Conservation (phyloP, 1,139 yeast genomes). For the Yamadazyma epiphylla region DNA sequence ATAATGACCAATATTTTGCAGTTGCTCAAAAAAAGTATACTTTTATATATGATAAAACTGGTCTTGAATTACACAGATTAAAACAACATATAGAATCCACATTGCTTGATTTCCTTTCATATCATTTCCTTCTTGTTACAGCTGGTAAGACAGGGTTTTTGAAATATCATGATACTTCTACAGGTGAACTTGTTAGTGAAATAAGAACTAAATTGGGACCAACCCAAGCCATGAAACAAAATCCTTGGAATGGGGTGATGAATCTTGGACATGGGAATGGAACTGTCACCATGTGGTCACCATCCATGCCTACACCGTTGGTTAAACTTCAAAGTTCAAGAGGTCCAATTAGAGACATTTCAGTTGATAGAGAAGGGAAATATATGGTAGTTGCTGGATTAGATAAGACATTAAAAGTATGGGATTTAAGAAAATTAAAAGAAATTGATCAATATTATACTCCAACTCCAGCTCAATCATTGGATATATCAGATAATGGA, state of each 20-base stretch:
- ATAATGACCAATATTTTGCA: constrained; percentile 91
- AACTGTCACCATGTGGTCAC: constrained; percentile 90
- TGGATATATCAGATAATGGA: constrained; percentile 85
- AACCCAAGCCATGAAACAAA: constrained; percentile 80
- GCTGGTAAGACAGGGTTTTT: constrained; percentile 87
- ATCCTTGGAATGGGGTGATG: constrained; percentile 94
- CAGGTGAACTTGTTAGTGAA: constrained; percentile 84
- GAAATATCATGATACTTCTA: constrained; percentile 92
- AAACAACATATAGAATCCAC: constrained; percentile 88
- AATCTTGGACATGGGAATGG: constrained; percentile 95
- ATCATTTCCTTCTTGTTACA: constrained; percentile 82
- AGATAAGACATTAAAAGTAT: constrained; percentile 78
- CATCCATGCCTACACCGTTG: constrained; percentile 80
- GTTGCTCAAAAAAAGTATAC: constrained; percentile 96
- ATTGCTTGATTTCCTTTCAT: constrained; percentile 81
- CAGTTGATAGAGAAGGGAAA: constrained; percentile 87
- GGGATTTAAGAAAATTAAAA: constrained; percentile 89
- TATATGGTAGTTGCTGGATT: constrained; percentile 94
- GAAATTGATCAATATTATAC: constrained; percentile 70
- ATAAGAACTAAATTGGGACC: constrained; percentile 87
- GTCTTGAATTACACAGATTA: constrained; percentile 87
- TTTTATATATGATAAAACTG: constrained; percentile 86
- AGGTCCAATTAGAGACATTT: constrained; percentile 85
- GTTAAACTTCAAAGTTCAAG: constrained; percentile 77
- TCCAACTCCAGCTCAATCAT: constrained; percentile 82